Evolutionary conservation across 139 green algal species (phyloP).

Genomic region (Tetraselmis chui): DNA sequence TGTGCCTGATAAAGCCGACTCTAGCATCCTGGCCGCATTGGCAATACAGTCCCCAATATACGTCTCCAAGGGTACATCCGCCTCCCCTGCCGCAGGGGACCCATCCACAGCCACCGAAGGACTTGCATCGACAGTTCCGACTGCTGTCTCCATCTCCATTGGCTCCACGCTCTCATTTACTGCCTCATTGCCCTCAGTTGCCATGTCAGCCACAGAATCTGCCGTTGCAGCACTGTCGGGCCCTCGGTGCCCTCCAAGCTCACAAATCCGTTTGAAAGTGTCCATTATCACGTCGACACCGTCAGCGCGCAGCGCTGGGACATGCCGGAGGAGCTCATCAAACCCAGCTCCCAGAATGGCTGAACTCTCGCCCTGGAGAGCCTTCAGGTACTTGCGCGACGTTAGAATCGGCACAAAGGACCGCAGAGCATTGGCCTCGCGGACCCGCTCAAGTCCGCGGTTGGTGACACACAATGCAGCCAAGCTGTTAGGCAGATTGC

Average conservation of each 20-base stretch:
- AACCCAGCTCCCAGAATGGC: slow-evolving; percentile 66
- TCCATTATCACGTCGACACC: slow-evolving; percentile 59
- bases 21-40: slow-evolving; percentile 69
- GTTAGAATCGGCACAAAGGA: slow-evolving; percentile 78
- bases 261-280: slow-evolving; percentile 55
- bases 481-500: slow-evolving; percentile 65
- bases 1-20: slow-evolving; percentile 65
- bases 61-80: slow-evolving; percentile 1
- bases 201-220: background rate
- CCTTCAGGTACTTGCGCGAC: slow-evolving; percentile 36
- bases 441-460: slow-evolving; percentile 60
- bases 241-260: slow-evolving; percentile 24
- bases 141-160: slow-evolving; percentile 14
- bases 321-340: slow-evolving; percentile 89
- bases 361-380: slow-evolving; percentile 65
- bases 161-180: slow-evolving; percentile 11
- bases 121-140: background rate
- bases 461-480: slow-evolving; percentile 85
- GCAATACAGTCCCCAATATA: slow-evolving; percentile 69
- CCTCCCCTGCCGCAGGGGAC: slow-evolving; percentile 1
- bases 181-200: slow-evolving; percentile 9
- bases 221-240: slow-evolving; percentile 2
- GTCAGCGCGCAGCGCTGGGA: slow-evolving; percentile 51
- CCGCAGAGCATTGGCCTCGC: slow-evolving; percentile 40
- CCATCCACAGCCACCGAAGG: background rate